Evolutionary conservation across 1,284 basidiomycete genomes (phyloP).

Genomic region (Cerrena zonata): DNA sequence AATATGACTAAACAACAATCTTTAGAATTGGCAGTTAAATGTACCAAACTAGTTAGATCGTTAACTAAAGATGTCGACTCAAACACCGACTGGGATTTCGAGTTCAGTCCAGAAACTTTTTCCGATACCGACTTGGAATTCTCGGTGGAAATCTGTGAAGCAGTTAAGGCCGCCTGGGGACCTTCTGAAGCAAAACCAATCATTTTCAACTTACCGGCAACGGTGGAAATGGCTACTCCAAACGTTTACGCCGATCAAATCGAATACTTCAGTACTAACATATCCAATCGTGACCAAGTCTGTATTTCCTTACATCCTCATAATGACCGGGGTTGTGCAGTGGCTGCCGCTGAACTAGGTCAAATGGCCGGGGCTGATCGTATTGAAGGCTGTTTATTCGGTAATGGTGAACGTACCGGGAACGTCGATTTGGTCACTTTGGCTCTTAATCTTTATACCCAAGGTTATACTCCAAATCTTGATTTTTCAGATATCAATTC

Average conservation of each 20-base stretch:
- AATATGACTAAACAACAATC: slow-evolving; percentile 89
- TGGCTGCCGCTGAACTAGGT: slow-evolving; percentile 92
- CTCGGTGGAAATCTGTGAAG: slow-evolving; percentile 89
- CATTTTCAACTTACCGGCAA: slow-evolving; percentile 97
- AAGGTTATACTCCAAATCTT: slow-evolving; percentile 84
- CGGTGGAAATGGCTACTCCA: slow-evolving; percentile 94
- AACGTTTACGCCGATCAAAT: slow-evolving; percentile 98
- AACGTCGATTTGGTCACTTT: slow-evolving; percentile 98
- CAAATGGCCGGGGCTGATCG: slow-evolving; percentile 92
- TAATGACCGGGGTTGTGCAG: slow-evolving; percentile 96
- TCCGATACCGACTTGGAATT: slow-evolving; percentile 98
- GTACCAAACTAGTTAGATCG: slow-evolving; percentile 83
- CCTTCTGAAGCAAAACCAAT: slow-evolving; percentile 71
- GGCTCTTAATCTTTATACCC: slow-evolving; percentile 93
- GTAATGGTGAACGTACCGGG: slow-evolving; percentile 97
- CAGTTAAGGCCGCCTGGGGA: slow-evolving; percentile 87
- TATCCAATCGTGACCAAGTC: slow-evolving; percentile 85
- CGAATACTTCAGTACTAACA: slow-evolving; percentile 86
- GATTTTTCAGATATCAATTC: slow-evolving; percentile 91
- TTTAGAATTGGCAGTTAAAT: slow-evolving; percentile 78
- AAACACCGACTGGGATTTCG: slow-evolving; percentile 91
- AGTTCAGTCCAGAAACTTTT: slow-evolving; percentile 99
- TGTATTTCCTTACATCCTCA: slow-evolving; percentile 94
- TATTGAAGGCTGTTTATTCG: slow-evolving; percentile 95
- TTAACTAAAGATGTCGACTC: slow-evolving; percentile 79